Evolutionary conservation across 169 alveolate species (phyloP).

Genomic region (Cyclospora cayetanensis): DNA sequence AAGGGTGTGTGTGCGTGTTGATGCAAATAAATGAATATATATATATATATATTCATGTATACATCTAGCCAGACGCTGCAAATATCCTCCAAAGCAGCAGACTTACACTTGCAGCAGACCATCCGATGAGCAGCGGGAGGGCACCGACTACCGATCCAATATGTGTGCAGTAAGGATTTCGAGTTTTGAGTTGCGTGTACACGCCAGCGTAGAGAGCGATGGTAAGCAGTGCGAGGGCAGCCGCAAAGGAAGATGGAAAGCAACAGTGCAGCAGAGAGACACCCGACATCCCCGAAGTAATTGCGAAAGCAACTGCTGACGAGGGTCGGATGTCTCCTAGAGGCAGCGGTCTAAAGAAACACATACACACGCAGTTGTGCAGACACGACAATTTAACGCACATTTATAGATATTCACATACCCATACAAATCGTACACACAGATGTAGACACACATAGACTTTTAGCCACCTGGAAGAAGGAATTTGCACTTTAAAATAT

Average conservation of each 20-base stretch:
- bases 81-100: not conserved
- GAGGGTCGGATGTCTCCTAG: conserved; percentile 2
- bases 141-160: conserved; percentile 72
- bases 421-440: not conserved
- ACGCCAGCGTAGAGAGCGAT: conserved; percentile 65
- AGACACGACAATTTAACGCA: not conserved
- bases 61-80: not conserved
- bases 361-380: not conserved
- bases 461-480: too few species aligned
- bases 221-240: conserved; percentile 44
- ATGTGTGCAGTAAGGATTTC: conserved; percentile 65
- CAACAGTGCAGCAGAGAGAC: conserved; percentile 11
- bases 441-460: not conserved
- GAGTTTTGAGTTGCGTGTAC: conserved; percentile 70
- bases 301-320: not conserved
- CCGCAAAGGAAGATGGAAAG: not conserved
- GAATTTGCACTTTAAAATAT: too few species aligned
- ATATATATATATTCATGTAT: not conserved
- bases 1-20: not conserved
- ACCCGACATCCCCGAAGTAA: conserved; percentile 10
- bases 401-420: not conserved
- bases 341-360: conserved; percentile 7
- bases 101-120: conserved; percentile 71
- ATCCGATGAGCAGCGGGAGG: conserved; percentile 67
- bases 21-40: not conserved